Evolutionary conservation across 257 asterid species (phyloP), one percentile per base, ranked within the genome.

Genomic region (Solanum piurae): DNA sequence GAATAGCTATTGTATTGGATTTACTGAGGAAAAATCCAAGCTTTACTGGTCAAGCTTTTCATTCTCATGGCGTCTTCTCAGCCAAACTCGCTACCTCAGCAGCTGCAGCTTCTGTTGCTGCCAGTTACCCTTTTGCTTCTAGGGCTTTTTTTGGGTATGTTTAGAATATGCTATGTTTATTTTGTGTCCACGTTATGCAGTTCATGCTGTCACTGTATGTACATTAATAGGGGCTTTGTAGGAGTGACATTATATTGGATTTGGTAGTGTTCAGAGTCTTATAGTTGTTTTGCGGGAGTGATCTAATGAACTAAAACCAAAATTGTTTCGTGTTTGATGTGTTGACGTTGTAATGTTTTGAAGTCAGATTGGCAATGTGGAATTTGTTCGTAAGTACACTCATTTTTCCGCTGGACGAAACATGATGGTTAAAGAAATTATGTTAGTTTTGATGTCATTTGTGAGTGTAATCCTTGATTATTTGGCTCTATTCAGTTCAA

Each of bases 91-190:
- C 96, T 37, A 90, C 90, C 86, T 88, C 94, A 44, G 85, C 92
- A 40, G 91, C 92, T 74, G 91, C 91, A 42, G 38, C 92, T 73
- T 89, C 93, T 40, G 88, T 91, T 25, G 93, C 93, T 49, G 68
- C 90, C 83, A 52, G 89, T 37, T 83, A 95, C 74, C 98, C 96
- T 42, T 93, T 95, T 88, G 94, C 98, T 9, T 88, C 89, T 73
- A 89, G 93, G 86, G 90, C 95, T 52, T 86, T 93, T 9, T 88
- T 93, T 12, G 93, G 96, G 98, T 94, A 88, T 68, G n/a, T 40
- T 75, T 40, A 76, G 12, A 38, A 76, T 12, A 11, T 42, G n/a
- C n/a, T 77, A 77, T 77, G 37, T 25, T 40, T 75, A 13, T 38
- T 75, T 37, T 37, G 11, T 69, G 44, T 72, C 46, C 44, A 8